A percentile compares a stretch with the other conserved stretches of the same genome.
Conservation (phyloP, 495 filamentous ascomycete species). For the Trichoderma parareesei region DNA sequence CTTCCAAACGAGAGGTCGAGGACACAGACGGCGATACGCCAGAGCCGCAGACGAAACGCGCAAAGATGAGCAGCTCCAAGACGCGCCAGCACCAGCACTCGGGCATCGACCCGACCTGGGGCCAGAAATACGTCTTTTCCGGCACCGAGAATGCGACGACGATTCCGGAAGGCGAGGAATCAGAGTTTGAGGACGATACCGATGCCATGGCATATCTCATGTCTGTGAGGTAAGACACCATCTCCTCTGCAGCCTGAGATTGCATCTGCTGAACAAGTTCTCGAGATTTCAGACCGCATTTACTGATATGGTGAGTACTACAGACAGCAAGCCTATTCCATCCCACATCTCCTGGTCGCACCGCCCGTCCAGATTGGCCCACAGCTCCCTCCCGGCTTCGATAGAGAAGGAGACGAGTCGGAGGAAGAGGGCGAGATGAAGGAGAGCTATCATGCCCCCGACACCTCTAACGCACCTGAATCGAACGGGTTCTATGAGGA, state of each 20-base stretch:
- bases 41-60: slow-evolving; percentile 24
- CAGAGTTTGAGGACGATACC: slow-evolving; percentile 47
- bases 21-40: slow-evolving; percentile 1
- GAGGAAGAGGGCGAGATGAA: slow-evolving; percentile 13
- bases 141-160: slow-evolving; percentile 49
- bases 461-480: neutral
- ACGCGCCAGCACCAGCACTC: slow-evolving; percentile 16
- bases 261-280: slow-evolving; percentile 19
- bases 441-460: neutral
- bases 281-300: slow-evolving; percentile 18
- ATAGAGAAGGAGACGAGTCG: slow-evolving; percentile 15
- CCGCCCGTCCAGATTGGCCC: slow-evolving; percentile 37
- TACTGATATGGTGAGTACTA: slow-evolving; percentile 37
- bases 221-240: slow-evolving; percentile 64
- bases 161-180: slow-evolving; percentile 35
- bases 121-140: slow-evolving; percentile 71
- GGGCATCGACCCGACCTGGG: slow-evolving; percentile 56
- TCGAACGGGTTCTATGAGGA: slow-evolving; percentile 12
- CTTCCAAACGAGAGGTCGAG: slow-evolving; percentile 5
- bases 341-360: slow-evolving; percentile 59
- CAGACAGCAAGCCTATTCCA: slow-evolving; percentile 63
- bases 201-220: slow-evolving; percentile 69
- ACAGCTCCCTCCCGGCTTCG: slow-evolving; percentile 29
- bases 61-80: slow-evolving; percentile 19
- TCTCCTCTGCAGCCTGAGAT: slow-evolving; percentile 12